Evolutionary conservation across 2,329 filamentous ascomycete genomes (phyloP), one percentile per base, ranked within the genome.

Genomic region (Claviceps pazoutovae): DNA sequence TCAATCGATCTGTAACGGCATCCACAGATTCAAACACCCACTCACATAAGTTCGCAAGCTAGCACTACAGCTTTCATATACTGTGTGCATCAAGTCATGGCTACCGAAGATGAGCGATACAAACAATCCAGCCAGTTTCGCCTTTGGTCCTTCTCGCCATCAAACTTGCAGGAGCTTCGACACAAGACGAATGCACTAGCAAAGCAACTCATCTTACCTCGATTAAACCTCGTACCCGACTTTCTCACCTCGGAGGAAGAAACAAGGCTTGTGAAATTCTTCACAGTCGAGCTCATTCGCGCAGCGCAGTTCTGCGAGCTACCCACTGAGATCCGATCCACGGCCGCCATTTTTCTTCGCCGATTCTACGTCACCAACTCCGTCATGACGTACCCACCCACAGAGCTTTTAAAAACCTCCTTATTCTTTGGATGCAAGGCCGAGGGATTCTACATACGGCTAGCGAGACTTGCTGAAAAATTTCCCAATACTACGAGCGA

Each of bases 291-390:
- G 60, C 72, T 80, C 2, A 70, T 81, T 44, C 74, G 76, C 38
- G 77, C 77, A 2, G 76, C 74, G 19, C 69, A 74, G 50, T 78
- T 78, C 58, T 75, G 72, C 59, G 69, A 75, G 37, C 63, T 75
- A 43, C 70, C 72, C 5, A 74, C 73, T 56, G 72, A 75, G 52
- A 74, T 75, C 53, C 71, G 75, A 58, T 62, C 68, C 4, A 95
- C 90, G 6, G 88, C 88, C 3, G 86, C 91, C 55, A 82, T 94
- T 62, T 96, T 94, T 65, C 78, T 98, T 54, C 86, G 88, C 52
- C 86, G 93, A 53, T 97, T 98, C 75, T 98, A 97, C 71, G 78
- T 95, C 39, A 91, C 86, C 62, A 95, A 97, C 69, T 94, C 87
- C 42, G 81, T 90, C 62, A 95, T 97, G 87, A 95, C 90, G 34